Percentiles rank a stretch among this genome's conserved stretches.
Evolutionary conservation across 2,329 filamentous ascomycete species (phyloP).

Genomic region (Albophoma yamanashiensis): DNA sequence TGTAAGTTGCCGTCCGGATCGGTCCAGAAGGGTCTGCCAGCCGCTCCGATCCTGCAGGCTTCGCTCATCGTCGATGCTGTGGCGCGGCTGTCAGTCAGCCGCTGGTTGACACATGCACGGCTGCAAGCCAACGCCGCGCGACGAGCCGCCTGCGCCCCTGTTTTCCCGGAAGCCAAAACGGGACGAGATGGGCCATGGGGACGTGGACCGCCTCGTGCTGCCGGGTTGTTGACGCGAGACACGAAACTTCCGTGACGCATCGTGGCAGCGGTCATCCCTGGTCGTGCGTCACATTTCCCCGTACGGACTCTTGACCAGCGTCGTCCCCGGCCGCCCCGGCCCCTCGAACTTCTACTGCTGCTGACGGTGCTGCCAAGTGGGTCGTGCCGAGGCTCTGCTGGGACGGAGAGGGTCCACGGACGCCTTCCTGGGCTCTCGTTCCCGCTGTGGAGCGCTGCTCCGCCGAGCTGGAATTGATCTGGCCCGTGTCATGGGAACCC

Average conservation of each 20-base stretch:
- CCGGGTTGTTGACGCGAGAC: background rate
- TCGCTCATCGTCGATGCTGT: background rate
- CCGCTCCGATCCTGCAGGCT: background rate
- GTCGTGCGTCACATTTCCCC: background rate
- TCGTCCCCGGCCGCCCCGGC: background rate
- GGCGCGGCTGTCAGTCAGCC: too few relatives aligned
- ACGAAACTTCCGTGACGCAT: background rate
- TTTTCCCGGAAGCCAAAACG: background rate
- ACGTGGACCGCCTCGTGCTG: background rate
- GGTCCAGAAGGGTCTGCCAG: background rate
- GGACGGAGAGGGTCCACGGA: background rate
- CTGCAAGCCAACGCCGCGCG: background rate
- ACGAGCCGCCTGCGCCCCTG: background rate
- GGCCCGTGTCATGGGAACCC: background rate
- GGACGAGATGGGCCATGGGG: background rate
- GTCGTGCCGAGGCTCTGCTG: background rate
- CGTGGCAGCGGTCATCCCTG: background rate
- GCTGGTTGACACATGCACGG: background rate
- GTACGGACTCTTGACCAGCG: background rate
- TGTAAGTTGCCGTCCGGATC: background rate
- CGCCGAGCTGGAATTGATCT: background rate
- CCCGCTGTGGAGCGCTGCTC: background rate
- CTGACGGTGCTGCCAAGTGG: background rate
- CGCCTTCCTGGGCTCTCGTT: background rate
- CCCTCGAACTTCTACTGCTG: background rate